Evolutionary conservation across 768 basidiomycete species (phyloP).

Genomic region (Russula compacta): DNA sequence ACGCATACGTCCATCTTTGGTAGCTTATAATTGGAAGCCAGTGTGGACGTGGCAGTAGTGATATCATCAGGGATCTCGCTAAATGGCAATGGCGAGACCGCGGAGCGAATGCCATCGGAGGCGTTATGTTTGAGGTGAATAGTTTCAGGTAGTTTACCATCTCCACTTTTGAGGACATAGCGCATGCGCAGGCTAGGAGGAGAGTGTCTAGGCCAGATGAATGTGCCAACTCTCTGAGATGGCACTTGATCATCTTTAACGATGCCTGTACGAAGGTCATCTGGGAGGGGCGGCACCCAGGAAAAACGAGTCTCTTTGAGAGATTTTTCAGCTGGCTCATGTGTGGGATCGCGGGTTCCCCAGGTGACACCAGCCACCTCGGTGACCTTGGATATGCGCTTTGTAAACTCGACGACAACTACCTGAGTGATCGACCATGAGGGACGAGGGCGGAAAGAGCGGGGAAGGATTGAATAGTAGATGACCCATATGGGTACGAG

Average conservation of each 20-base stretch:
- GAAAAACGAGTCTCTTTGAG: conserved; percentile 41
- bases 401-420: conserved; percentile 42
- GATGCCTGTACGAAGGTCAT: conserved; percentile 34
- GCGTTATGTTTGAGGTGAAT: neutral
- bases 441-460: conserved; percentile 36
- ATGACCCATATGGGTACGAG: conserved; percentile 39
- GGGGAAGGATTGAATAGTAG: conserved; percentile 37
- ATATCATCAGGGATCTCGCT: neutral
- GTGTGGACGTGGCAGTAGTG: neutral
- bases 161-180: neutral
- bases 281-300: conserved; percentile 39
- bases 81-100: neutral
- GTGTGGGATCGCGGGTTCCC: conserved; percentile 39
- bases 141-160: neutral
- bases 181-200: conserved; percentile 18
- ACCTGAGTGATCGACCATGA: conserved; percentile 45
- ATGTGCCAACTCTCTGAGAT: conserved; percentile 38
- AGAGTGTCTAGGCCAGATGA: conserved; percentile 37
- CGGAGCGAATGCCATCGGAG: neutral
- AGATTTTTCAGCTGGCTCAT: conserved; percentile 26
- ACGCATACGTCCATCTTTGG: neutral
- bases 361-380: conserved; percentile 50
- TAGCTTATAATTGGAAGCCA: neutral
- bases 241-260: conserved; percentile 33
- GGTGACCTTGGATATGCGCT: conserved; percentile 43